Evolutionary conservation across 176 grass and related monocot species (phyloP).

Genomic region (Eragrostis curvula): DNA sequence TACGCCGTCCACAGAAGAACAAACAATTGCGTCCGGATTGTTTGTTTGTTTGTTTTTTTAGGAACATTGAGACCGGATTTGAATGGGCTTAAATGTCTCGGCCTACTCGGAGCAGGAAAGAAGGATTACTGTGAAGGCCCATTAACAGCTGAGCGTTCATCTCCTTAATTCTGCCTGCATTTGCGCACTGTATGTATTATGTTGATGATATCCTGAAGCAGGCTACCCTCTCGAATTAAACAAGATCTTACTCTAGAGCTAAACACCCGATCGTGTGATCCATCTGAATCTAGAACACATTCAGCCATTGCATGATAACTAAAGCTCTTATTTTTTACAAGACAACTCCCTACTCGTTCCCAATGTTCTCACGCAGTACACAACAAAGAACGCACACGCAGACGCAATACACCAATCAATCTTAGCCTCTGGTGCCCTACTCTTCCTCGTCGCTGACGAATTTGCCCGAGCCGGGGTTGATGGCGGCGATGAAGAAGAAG

Average conservation of each 20-base stretch:
- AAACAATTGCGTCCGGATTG: too few species aligned
- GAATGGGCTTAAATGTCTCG: neutral
- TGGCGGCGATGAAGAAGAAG: constrained; percentile 76
- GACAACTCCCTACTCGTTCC: constrained; percentile 23
- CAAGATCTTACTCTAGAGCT: neutral
- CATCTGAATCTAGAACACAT: constrained; percentile 15
- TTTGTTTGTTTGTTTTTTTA: too few species aligned
- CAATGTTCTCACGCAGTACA: constrained; percentile 12
- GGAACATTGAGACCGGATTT: neutral
- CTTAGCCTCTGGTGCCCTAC: neutral
- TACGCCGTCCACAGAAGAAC: too few species aligned
- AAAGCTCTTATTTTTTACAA: constrained; percentile 51
- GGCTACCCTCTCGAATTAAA: neutral
- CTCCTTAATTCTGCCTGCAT: too few species aligned
- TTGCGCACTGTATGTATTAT: too few species aligned
- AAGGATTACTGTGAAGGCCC: neutral
- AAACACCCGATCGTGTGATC: neutral
- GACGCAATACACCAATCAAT: neutral
- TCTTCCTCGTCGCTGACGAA: constrained; percentile 55
- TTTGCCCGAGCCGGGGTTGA: constrained; percentile 73
- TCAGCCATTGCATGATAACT: constrained; percentile 7
- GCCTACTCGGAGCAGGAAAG: neutral
- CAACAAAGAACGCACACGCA: constrained; percentile 19
- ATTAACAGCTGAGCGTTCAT: neutral
- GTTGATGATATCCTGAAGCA: too few species aligned